phyloP scores from a whole-genome alignment of 2,329 filamentous ascomycete species.

The Microcyclospora tardicrescens region DNA sequence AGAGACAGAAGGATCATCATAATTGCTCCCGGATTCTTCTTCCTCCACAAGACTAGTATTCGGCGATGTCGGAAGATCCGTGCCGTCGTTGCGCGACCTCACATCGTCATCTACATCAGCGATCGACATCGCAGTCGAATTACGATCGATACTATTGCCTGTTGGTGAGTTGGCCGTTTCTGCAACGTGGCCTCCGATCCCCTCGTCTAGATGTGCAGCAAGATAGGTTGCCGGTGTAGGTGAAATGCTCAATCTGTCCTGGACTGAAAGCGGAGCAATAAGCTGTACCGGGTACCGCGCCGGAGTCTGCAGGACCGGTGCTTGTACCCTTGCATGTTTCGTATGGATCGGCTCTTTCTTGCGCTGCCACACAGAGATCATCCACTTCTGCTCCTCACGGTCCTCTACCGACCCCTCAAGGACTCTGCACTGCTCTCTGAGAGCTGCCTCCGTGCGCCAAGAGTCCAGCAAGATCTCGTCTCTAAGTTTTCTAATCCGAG shows the following conservation, averaged over 20 bases:
- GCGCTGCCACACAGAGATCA: constrained; percentile 27
- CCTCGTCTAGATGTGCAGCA: not conserved
- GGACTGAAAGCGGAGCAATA: constrained; percentile 4
- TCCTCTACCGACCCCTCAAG: constrained; percentile 55
- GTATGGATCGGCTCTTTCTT: constrained; percentile 16
- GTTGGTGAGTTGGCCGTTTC: no score
- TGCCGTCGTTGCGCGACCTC: no score
- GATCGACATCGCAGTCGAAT: no score
- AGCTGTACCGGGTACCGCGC: not conserved
- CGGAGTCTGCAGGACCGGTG: not conserved
- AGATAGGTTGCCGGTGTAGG: constrained; percentile 4
- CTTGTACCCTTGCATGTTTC: constrained; percentile 1
- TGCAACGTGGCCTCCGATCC: no score
- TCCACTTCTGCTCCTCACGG: constrained; percentile 40
- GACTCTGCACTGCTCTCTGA: constrained; percentile 43
- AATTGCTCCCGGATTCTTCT: no score
- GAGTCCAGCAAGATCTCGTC: constrained; percentile 38
- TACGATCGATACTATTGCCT: no score
- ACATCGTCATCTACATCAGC: no score
- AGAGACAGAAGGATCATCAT: no score
- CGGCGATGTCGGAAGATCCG: no score
- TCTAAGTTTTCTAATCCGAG: constrained; percentile 44
- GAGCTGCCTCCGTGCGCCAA: constrained; percentile 41
- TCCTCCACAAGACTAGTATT: no score
- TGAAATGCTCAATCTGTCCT: constrained; percentile 17